A percentile compares a stretch with the other conserved stretches of the same genome.
Evolutionary conservation across 495 filamentous ascomycete genomes (phyloP).

Genomic region (Neurospora sp.): DNA sequence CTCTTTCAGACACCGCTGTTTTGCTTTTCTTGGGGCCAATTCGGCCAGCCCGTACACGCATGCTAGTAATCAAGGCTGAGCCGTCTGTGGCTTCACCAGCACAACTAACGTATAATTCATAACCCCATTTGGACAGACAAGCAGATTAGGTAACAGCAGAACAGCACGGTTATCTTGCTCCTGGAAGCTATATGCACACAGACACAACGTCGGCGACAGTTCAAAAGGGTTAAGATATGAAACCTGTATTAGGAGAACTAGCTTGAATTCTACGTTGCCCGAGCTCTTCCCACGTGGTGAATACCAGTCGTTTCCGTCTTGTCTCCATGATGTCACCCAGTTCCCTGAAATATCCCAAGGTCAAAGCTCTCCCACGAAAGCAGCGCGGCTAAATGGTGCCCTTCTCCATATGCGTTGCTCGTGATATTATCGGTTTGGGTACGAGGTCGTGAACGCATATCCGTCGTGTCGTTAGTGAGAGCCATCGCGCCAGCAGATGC

Average conservation of each 20-base stretch:
- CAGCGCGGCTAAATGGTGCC: neutral
- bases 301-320: neutral
- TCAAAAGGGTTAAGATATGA: neutral
- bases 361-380: neutral
- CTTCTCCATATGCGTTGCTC: neutral
- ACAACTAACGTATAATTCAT: neutral
- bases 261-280: neutral
- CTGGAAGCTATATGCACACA: neutral
- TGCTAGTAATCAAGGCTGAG: neutral
- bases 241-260: neutral
- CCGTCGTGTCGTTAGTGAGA: neutral
- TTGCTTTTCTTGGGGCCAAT: neutral
- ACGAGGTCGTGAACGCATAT: neutral
- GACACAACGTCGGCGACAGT: neutral
- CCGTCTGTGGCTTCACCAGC: neutral
- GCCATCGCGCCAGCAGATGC: neutral
- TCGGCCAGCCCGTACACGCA: neutral
- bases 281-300: neutral
- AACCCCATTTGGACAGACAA: neutral
- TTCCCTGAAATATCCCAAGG: neutral
- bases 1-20: neutral
- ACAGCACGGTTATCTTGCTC: neutral
- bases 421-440: neutral
- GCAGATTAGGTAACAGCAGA: neutral
- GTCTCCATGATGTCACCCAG: neutral